Conservation (phyloP, 805 yeast species). For the Brettanomyces sp. region DNA sequence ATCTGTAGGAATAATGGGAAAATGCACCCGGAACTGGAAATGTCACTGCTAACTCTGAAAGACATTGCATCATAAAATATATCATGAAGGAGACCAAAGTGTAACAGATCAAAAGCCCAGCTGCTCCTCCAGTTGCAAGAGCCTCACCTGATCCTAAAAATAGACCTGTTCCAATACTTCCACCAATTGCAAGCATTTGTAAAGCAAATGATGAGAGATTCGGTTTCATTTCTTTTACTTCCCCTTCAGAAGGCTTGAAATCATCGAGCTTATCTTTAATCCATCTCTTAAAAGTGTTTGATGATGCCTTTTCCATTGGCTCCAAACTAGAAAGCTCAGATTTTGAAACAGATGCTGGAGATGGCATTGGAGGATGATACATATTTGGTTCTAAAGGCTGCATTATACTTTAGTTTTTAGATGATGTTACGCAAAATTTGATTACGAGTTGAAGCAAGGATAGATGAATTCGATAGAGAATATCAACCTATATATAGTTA, state of each 20-base stretch:
- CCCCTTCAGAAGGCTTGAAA: conserved; percentile 18
- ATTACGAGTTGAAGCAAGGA: too few species aligned
- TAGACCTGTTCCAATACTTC: conserved; percentile 61
- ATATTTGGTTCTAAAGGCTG: neutral
- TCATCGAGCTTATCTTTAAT: conserved; percentile 14
- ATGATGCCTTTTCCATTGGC: neutral
- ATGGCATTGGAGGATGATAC: conserved; percentile 1
- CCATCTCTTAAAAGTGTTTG: conserved; percentile 5
- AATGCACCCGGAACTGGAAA: conserved; percentile 61
- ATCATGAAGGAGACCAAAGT: conserved; percentile 45
- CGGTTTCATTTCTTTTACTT: conserved; percentile 14
- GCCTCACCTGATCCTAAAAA: conserved; percentile 60
- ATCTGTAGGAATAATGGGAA: conserved; percentile 50
- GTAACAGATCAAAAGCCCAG: conserved; percentile 50
- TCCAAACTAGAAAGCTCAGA: neutral
- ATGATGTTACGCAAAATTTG: too few species aligned
- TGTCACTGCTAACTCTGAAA: conserved; percentile 51
- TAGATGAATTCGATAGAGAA: too few species aligned
- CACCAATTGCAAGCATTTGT: conserved; percentile 62
- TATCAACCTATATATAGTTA: too few species aligned
- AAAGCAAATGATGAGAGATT: conserved; percentile 32
- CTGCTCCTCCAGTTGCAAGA: conserved; percentile 54
- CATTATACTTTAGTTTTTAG: too few species aligned
- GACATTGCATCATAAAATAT: conserved; percentile 49
- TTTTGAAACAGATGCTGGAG: neutral